Evolutionary conservation across 2,329 filamentous ascomycete species (phyloP), one percentile per base, ranked within the genome.

Genomic region (Ceratocystis eucalypticola): DNA sequence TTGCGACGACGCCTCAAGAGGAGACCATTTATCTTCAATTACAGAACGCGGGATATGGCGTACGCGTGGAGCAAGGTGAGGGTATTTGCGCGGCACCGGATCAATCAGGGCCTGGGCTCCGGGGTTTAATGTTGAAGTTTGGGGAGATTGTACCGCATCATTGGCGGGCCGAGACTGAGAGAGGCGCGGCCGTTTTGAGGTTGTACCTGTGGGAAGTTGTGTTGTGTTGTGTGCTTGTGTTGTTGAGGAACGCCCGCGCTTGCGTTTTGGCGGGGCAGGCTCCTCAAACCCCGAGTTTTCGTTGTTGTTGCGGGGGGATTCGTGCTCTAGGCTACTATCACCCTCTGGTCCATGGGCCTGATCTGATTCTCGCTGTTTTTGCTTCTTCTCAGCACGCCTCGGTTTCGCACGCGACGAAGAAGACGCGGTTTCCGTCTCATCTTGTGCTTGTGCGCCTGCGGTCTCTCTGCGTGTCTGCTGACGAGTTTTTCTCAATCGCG

Each of bases 1-100:
- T 65, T 88, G 74, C 53, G 85, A 82, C 28, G 78, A 74, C 5
- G 76, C 73, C 3, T 82, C 78, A 4, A 89, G 78, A 5, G 82
- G 77, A 2, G 78, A 76, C 87, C 87, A 91, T 72, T 87, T 89
- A 53, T 85, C 76, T 5, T 61, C 80, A 67, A 95, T 88, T 46
- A 80, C 82, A 33, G 82, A 80, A 68, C 80, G 82, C n/a, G 84
- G 82, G 55, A 90, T 77, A 53, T 77, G 77, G 45, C 79, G 80
- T 12, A 77, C 80, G 37, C 77, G 77, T 15, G 82, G 74, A 5
- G 78, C 76, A 62, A 87, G 74, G 70, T 83, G 80, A 57, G 79
- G 78, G 72, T 65, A 57, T 33, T 46, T n/a, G 20, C 10, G 25
- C 12, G 62, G 37, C 10, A 62, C 57, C 7, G 50, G n/a, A 12